phyloP scores from a whole-genome alignment of 371 early-diverging fungal species.

The Zychaea mexicana region DNA sequence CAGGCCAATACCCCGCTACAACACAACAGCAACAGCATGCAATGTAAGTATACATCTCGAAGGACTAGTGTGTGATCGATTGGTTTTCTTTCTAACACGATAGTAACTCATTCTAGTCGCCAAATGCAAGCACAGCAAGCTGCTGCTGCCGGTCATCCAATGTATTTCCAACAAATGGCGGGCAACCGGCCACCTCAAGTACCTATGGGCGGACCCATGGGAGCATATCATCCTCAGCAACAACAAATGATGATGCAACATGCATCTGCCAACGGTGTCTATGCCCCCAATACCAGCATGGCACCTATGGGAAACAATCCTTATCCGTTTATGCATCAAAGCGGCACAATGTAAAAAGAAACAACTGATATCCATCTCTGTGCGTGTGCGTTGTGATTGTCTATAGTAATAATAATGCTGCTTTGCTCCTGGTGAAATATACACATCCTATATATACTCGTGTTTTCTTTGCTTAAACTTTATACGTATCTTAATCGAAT shows the following conservation, averaged over 20 bases:
- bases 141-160: slow-evolving; percentile 11
- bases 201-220: slow-evolving; percentile 2
- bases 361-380: not conserved
- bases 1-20: not conserved
- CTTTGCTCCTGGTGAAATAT: too few species aligned
- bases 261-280: slow-evolving; percentile 7
- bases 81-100: too few species aligned
- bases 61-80: too few species aligned
- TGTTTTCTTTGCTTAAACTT: too few species aligned
- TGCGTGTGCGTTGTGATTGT: not conserved
- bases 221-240: slow-evolving; percentile 10
- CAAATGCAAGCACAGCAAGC: slow-evolving; percentile 13
- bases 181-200: slow-evolving; percentile 9
- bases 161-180: slow-evolving; percentile 23
- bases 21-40: slow-evolving; percentile 6
- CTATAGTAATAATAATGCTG: not conserved
- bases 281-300: slow-evolving; percentile 14
- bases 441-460: too few species aligned
- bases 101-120: too few species aligned
- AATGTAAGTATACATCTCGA: not conserved
- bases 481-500: too few species aligned
- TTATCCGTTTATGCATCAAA: slow-evolving; percentile 19
- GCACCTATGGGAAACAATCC: slow-evolving; percentile 11
- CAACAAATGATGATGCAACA: slow-evolving; percentile 17
- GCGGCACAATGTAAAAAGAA: slow-evolving; percentile 16